These are phyloP conservation scores for Persicaria maculosa DNA, from an alignment of 148 eudicot genomes.

Conservation along the genomic window DNA sequence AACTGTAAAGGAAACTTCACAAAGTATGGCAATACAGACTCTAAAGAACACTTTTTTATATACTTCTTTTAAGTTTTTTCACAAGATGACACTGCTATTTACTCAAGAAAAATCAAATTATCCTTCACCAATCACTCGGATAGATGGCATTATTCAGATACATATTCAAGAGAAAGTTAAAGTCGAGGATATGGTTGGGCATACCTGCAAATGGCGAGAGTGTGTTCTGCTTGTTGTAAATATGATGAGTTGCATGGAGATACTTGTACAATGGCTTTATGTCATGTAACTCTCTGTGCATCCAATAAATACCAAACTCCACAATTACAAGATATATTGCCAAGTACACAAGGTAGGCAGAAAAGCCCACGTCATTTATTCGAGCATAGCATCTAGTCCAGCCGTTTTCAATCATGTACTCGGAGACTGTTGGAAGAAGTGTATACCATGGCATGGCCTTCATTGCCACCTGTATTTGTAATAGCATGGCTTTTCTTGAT, in stretches of 20 bases:
- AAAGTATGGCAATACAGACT: not conserved
- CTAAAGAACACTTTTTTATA: no score
- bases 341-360: constrained; percentile 33
- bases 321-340: constrained; percentile 49
- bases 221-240: constrained; percentile 93
- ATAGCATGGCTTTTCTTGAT: constrained; percentile 52
- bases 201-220: constrained; percentile 98
- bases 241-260: constrained; percentile 93
- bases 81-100: no score
- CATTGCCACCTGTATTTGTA: constrained; percentile 82
- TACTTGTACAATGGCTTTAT: constrained; percentile 78
- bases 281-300: constrained; percentile 80
- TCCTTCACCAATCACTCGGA: not conserved
- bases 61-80: no score
- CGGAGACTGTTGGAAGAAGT: constrained; percentile 56
- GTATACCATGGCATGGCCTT: constrained; percentile 87
- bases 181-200: constrained; percentile 8
- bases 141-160: not conserved
- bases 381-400: constrained; percentile 67
- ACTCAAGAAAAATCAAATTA: not conserved
- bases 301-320: constrained; percentile 91
- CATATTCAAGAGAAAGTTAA: not conserved
- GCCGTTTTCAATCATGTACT: constrained; percentile 62
- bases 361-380: constrained; percentile 54
- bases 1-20: not conserved